Conservation (phyloP, 805 yeast genomes). For the Cyberlindnera galapagoensis region DNA sequence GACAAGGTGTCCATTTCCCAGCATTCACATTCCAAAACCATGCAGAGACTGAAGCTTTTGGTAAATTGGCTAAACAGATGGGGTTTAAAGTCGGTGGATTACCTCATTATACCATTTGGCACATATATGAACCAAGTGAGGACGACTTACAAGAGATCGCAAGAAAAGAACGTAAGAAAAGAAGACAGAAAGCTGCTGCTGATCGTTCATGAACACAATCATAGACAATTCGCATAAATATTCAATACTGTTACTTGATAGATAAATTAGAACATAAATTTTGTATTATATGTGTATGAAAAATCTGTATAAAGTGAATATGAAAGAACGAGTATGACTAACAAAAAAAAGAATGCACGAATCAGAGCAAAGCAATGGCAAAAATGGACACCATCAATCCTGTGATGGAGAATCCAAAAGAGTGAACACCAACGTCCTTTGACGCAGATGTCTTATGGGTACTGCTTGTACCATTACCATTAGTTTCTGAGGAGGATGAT, state of each 20-base stretch:
- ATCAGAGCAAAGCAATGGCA: slow-evolving; percentile 6
- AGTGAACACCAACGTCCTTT: slow-evolving; percentile 7
- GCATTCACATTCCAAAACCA: slow-evolving; percentile 80
- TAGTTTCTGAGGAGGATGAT: slow-evolving; percentile 1
- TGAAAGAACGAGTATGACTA: not conserved
- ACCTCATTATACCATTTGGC: slow-evolving; percentile 89
- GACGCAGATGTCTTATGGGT: slow-evolving; percentile 4
- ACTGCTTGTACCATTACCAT: too few species aligned
- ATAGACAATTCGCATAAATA: too few species aligned
- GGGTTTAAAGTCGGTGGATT: slow-evolving; percentile 82
- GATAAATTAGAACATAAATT: too few species aligned
- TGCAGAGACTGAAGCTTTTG: slow-evolving; percentile 86
- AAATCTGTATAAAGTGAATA: not conserved
- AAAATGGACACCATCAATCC: slow-evolving; percentile 4
- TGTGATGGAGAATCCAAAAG: slow-evolving; percentile 5
- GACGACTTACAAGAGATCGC: slow-evolving; percentile 72
- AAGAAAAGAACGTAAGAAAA: slow-evolving; percentile 56
- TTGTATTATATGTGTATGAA: too few species aligned
- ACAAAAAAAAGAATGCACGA: not conserved
- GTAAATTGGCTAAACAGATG: slow-evolving; percentile 72
- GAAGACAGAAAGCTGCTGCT: slow-evolving; percentile 36
- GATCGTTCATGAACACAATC: too few species aligned
- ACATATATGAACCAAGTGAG: slow-evolving; percentile 83
- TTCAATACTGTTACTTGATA: too few species aligned
- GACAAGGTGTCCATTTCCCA: slow-evolving; percentile 79